These are phyloP conservation scores for Pseudogymnoascus sp. DNA, from an alignment of 2,329 filamentous ascomycete genomes.

Conservation along the genomic window DNA sequence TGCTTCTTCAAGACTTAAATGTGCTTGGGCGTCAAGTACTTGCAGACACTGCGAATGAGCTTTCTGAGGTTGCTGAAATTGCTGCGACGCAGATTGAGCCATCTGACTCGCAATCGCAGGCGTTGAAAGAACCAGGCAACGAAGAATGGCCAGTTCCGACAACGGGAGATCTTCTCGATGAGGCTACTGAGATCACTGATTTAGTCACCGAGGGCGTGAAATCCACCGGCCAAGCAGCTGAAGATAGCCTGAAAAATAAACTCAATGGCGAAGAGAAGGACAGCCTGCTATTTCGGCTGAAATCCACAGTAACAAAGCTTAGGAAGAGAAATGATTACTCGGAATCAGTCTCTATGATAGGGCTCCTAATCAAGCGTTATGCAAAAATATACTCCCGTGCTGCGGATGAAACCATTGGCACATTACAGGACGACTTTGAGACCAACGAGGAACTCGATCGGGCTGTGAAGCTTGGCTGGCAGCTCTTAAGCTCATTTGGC, in stretches of 20 bases:
- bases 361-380: constrained; percentile 70
- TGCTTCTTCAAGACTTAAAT: constrained; percentile 74
- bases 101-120: constrained; percentile 51
- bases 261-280: constrained; percentile 64
- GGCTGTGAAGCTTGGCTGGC: constrained; percentile 75
- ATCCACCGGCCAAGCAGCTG: constrained; percentile 51
- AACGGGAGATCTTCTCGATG: constrained; percentile 55
- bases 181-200: constrained; percentile 45
- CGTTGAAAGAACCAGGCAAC: constrained; percentile 43
- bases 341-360: constrained; percentile 74
- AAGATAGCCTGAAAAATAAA: constrained; percentile 67
- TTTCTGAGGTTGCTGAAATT: constrained; percentile 68
- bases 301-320: constrained; percentile 66
- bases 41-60: constrained; percentile 71
- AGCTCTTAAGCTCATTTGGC: constrained; percentile 72
- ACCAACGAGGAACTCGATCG: constrained; percentile 68
- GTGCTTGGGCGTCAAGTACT: constrained; percentile 78
- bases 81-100: constrained; percentile 69
- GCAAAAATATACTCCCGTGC: constrained; percentile 69
- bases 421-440: constrained; percentile 62
- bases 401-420: constrained; percentile 57
- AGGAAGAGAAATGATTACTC: constrained; percentile 74
- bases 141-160: constrained; percentile 46
- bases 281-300: constrained; percentile 67
- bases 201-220: constrained; percentile 34